phyloP scores from a whole-genome alignment of 2,329 filamentous ascomycete genomes.

The Dactylellina haptotyla region DNA sequence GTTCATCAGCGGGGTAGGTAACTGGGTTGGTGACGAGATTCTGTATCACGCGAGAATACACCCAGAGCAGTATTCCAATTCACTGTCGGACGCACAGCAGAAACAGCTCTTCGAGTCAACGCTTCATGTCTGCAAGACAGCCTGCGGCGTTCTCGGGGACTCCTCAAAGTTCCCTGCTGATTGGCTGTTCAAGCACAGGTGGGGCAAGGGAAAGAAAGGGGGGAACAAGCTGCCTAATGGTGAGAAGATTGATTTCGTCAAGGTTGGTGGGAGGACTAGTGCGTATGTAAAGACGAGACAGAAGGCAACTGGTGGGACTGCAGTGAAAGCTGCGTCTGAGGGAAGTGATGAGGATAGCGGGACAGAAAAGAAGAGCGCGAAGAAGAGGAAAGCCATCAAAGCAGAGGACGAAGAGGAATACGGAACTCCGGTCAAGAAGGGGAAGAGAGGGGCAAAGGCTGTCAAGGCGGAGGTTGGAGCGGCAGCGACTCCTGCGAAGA shows the following conservation, averaged over 20 bases:
- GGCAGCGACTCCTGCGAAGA: slow-evolving; percentile 50
- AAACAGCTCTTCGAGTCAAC: slow-evolving; percentile 76
- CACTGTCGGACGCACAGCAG: slow-evolving; percentile 77
- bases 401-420: slow-evolving; percentile 60
- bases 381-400: slow-evolving; percentile 56
- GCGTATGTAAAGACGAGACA: slow-evolving; percentile 86
- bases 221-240: slow-evolving; percentile 79
- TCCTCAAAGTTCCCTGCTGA: slow-evolving; percentile 83
- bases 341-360: slow-evolving; percentile 55
- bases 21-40: slow-evolving; percentile 96
- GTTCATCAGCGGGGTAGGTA: slow-evolving; percentile 90
- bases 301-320: slow-evolving; percentile 74
- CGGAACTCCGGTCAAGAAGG: slow-evolving; percentile 52
- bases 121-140: slow-evolving; percentile 69
- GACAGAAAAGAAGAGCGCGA: slow-evolving; percentile 49
- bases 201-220: slow-evolving; percentile 81
- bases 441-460: slow-evolving; percentile 49
- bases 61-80: slow-evolving; percentile 91
- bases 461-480: slow-evolving; percentile 57
- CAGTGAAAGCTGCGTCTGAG: slow-evolving; percentile 62
- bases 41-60: slow-evolving; percentile 89
- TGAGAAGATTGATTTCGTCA: slow-evolving; percentile 84
- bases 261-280: slow-evolving; percentile 89
- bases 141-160: slow-evolving; percentile 64
- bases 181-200: slow-evolving; percentile 89